Evolutionary conservation across 257 asterid genomes (phyloP).

Genomic region (Ophiorrhiza pumila): DNA sequence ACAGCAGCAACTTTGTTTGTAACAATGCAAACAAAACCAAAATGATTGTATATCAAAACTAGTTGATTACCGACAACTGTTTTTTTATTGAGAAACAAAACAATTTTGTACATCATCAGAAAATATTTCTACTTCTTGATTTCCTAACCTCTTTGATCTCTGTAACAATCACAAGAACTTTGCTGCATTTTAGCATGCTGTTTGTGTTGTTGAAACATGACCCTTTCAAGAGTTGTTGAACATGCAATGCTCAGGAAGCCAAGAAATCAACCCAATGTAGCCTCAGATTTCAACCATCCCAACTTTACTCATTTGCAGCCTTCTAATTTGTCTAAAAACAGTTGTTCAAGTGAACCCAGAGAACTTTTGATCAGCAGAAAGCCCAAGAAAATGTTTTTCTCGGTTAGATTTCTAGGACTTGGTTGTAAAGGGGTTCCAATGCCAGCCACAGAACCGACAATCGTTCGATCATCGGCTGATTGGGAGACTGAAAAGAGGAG

Average conservation of each 20-base stretch:
- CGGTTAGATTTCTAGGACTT: constrained; percentile 37
- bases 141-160: background rate
- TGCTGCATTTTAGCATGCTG: constrained; percentile 5
- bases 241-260: constrained; percentile 8
- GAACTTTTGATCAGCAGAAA: constrained; percentile 12
- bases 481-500: constrained; percentile 18
- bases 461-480: constrained; percentile 17
- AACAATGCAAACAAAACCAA: constrained; percentile 8
- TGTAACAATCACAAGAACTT: background rate
- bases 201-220: background rate
- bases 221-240: constrained; percentile 5
- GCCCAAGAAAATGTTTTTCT: constrained; percentile 28
- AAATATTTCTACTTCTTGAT: background rate
- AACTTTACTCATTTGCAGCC: background rate
- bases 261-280: constrained; percentile 4
- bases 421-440: constrained; percentile 42
- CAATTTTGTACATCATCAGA: background rate
- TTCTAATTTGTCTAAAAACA: constrained; percentile 5
- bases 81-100: background rate
- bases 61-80: constrained; percentile 17
- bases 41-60: background rate
- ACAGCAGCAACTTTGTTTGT: constrained; percentile 16
- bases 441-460: constrained; percentile 16
- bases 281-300: background rate
- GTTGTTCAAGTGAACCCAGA: constrained; percentile 25